These are phyloP conservation scores for Hordeum pubiflorum DNA, from an alignment of 202 grass and related monocot genomes.

Conservation along the genomic window DNA sequence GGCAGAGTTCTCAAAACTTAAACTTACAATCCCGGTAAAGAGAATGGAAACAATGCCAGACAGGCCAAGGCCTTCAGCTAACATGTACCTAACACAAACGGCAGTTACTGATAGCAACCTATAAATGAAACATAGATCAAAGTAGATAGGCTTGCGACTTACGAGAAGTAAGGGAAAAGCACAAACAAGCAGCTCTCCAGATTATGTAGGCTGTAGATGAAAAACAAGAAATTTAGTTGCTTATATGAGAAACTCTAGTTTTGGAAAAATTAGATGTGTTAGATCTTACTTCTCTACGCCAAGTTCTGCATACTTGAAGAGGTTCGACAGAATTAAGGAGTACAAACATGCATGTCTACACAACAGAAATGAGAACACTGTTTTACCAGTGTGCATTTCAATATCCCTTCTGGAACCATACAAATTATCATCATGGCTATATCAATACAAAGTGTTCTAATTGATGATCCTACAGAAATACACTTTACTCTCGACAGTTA, in stretches of 20 bases:
- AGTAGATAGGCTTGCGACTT: constrained; percentile 61
- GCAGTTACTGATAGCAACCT: background rate
- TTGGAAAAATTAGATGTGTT: background rate
- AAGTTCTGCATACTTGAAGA: constrained; percentile 89
- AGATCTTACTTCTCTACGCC: constrained; percentile 55
- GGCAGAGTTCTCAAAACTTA: background rate
- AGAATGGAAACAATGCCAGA: constrained; percentile 94
- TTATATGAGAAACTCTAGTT: background rate
- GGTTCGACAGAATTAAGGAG: constrained; percentile 66
- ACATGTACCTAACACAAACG: constrained; percentile 66
- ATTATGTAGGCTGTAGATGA: constrained; percentile 73
- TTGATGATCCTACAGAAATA: background rate
- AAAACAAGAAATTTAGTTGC: constrained; percentile 17
- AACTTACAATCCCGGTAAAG: constrained; percentile 90
- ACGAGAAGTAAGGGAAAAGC: constrained; percentile 97
- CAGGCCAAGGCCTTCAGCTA: constrained; percentile 83
- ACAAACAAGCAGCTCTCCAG: constrained; percentile 93
- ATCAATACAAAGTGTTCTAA: background rate
- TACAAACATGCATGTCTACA: background rate
- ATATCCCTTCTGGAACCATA: background rate
- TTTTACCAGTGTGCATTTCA: background rate
- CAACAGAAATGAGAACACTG: background rate
- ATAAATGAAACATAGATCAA: constrained; percentile 1
- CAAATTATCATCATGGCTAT: background rate
- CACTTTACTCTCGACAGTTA: background rate